Evolutionary conservation across 768 basidiomycete genomes (phyloP).

Genomic region (Tricholoma bakamatsutake): DNA sequence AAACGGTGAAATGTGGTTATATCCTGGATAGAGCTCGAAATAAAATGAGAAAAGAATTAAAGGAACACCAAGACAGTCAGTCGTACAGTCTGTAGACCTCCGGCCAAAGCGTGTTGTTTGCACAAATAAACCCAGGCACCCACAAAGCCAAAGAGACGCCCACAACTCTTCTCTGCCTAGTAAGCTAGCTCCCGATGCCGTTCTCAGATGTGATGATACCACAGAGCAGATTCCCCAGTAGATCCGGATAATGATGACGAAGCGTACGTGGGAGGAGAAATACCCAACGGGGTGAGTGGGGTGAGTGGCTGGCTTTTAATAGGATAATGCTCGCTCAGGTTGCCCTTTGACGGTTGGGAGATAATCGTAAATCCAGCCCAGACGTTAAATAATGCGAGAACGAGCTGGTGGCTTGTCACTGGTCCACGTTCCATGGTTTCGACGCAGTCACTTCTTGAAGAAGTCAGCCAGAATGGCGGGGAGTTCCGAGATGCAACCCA

Average conservation of each 20-base stretch:
- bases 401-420: constrained; percentile 7
- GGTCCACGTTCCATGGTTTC: constrained; percentile 15
- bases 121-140: constrained; percentile 31
- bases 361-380: constrained; percentile 11
- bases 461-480: constrained; percentile 10
- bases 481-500: constrained; percentile 13
- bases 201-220: neutral
- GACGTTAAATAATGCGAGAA: constrained; percentile 7
- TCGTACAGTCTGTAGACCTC: constrained; percentile 16
- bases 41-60: constrained; percentile 9
- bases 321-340: neutral
- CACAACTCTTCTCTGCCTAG: constrained; percentile 17
- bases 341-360: constrained; percentile 7
- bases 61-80: constrained; percentile 12
- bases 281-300: neutral
- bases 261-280: neutral
- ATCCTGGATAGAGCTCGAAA: neutral
- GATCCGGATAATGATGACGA: neutral
- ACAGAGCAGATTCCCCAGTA: neutral
- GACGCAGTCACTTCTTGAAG: neutral
- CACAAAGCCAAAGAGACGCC: constrained; percentile 33
- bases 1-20: neutral
- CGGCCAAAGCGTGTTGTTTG: constrained; percentile 28
- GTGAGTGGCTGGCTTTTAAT: constrained; percentile 8
- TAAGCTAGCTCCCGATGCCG: neutral